phyloP scores from a whole-genome alignment of 1,139 yeast species.

The Candida sp. region DNA sequence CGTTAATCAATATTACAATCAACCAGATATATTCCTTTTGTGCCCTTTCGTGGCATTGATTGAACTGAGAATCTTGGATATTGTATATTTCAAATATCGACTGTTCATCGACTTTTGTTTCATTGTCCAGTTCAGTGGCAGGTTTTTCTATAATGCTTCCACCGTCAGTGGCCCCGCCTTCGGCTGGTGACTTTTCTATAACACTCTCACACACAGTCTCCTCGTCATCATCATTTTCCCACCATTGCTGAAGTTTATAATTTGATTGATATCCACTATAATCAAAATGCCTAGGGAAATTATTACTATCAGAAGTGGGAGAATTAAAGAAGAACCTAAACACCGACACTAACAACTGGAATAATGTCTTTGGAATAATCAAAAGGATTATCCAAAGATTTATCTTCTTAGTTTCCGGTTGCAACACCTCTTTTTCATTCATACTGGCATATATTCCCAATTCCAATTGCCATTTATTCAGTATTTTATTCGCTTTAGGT shows the following conservation, averaged over 20 bases:
- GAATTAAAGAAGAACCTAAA: slow-evolving; percentile 29
- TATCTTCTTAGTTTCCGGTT: slow-evolving; percentile 3
- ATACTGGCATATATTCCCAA: slow-evolving; percentile 43
- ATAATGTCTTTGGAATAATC: slow-evolving; percentile 42
- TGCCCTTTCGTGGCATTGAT: slow-evolving; percentile 38
- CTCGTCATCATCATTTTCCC: slow-evolving; percentile 3
- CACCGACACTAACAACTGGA: slow-evolving; percentile 31
- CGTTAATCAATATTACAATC: slow-evolving; percentile 38
- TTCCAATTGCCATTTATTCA: slow-evolving; percentile 41
- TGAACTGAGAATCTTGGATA: slow-evolving; percentile 28
- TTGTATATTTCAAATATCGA: slow-evolving; percentile 13
- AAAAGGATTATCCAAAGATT: slow-evolving; percentile 44
- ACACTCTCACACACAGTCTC: neutral
- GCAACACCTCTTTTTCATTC: slow-evolving; percentile 11
- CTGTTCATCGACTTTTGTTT: neutral
- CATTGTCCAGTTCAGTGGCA: neutral
- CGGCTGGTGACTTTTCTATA: neutral
- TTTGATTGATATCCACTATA: slow-evolving; percentile 16
- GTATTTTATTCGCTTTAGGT: slow-evolving; percentile 40
- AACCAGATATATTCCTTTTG: slow-evolving; percentile 45
- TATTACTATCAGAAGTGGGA: slow-evolving; percentile 14
- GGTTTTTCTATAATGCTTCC: neutral
- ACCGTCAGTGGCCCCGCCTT: neutral
- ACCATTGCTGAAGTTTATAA: slow-evolving; percentile 9
- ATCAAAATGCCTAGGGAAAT: slow-evolving; percentile 23